Base-by-base conservation (phyloP, 306 rosid species). In the Sicyos edulis region DNA sequence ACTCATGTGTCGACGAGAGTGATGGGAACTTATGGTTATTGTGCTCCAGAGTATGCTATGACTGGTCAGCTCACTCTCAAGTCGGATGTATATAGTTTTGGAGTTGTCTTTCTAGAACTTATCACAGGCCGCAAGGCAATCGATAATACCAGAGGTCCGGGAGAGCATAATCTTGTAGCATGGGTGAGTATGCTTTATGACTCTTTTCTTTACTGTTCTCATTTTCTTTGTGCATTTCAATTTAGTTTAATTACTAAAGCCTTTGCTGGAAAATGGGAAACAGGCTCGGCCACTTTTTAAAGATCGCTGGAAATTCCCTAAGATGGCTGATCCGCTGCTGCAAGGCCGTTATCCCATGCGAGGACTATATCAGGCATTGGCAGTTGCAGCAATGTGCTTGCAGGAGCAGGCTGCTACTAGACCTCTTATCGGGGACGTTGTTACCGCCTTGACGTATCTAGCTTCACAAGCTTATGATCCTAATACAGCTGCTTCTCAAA, bases 381-480 rank as follows among this genome's bases (percentile, higher is more conserved):
- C 88, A 4, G 87, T 92, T 75, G 96, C 95, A 49, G 96, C 91
- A 55, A 92, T 92, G 97, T 92, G 96, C 80, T 78, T 92, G 82
- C 91, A 85, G 56, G 90, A 88, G 61, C 88, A 87, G 68, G 89
- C 95, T 21, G 80, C 88, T 34, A 79, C 84, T 32, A 86, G 97
- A 81, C 97, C 97, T 77, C 79, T 81, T 9, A 92, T 92, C 1
- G 84, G 89, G 69, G 95, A 92, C 70, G 95, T 92, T 44, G 96
- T 92, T 77, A 84, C 84, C 54, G 89, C 91, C 58, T 92, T 92
- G 55, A 77, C 89, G 10, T 87, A 85, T 82, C 74, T 91, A 69
- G 97, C 97, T 63, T 89, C 97, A 37, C 97, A 92, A 79, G 82
- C 90, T 44, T 92, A 83, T 71, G 97, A 92, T 63, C 92, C 95